Percentiles rank a stretch among this genome's conserved stretches.
Conservation (phyloP, 2,329 filamentous ascomycete species). For the Cladophialophora chaetospira region DNA sequence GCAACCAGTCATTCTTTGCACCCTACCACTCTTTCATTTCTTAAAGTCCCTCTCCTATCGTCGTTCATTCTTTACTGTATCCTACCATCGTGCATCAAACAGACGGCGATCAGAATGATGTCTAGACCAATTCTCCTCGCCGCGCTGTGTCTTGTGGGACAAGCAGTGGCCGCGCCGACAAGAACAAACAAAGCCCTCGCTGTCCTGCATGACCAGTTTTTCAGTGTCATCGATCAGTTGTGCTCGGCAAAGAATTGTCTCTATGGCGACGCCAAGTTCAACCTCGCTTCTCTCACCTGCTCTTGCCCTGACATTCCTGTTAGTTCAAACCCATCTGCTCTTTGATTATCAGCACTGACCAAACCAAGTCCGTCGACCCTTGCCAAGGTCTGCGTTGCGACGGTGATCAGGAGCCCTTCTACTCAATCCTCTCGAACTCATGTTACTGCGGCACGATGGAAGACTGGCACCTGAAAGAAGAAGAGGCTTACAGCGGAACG, state of each 20-base stretch:
- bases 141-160: conserved; percentile 4
- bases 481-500: background rate
- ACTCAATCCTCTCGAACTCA: conserved; percentile 17
- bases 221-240: conserved; percentile 8
- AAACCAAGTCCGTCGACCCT: conserved; percentile 17
- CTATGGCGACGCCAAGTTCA: conserved; percentile 16
- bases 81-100: background rate
- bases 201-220: background rate
- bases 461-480: conserved; percentile 10
- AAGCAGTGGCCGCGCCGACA: conserved; percentile 16
- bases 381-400: conserved; percentile 13
- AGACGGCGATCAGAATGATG: background rate
- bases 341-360: background rate
- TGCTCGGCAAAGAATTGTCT: conserved; percentile 20
- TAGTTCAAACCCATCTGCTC: background rate
- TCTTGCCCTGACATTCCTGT: conserved; percentile 16
- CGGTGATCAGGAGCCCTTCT: conserved; percentile 16
- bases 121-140: background rate
- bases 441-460: conserved; percentile 20
- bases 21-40: background rate
- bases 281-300: conserved; percentile 11
- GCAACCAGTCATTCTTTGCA: background rate
- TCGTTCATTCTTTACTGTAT: background rate
- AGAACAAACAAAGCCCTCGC: conserved; percentile 4
- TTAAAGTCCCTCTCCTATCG: background rate